phyloP scores from a whole-genome alignment of 306 rosid species.

The Cucumis melo region DNA sequence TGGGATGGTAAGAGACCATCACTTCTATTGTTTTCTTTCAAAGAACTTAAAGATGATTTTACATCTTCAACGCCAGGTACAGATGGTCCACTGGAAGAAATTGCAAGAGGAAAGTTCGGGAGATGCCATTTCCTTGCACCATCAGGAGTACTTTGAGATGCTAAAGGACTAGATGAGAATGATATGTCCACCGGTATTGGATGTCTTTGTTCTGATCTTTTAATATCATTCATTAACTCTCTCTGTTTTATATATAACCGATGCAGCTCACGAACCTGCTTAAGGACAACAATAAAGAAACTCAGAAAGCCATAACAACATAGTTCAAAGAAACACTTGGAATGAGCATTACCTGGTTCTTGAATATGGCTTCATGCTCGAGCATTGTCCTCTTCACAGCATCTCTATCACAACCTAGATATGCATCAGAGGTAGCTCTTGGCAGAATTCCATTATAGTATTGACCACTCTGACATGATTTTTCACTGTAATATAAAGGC shows the following conservation, averaged over 20 bases:
- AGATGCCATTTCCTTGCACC: constrained; percentile 14
- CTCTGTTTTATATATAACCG: constrained; percentile 74
- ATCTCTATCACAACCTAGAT: constrained; percentile 55
- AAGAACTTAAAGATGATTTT: constrained; percentile 17
- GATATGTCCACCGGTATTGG: constrained; percentile 46
- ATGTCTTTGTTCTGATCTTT: constrained; percentile 47
- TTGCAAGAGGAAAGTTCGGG: constrained; percentile 22
- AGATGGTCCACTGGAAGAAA: constrained; percentile 35
- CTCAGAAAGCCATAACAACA: not conserved
- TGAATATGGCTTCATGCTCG: constrained; percentile 75
- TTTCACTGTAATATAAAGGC: constrained; percentile 64
- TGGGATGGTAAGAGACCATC: constrained; percentile 38
- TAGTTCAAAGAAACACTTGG: not conserved
- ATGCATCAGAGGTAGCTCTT: constrained; percentile 31
- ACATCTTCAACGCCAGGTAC: constrained; percentile 49
- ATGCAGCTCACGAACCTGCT: constrained; percentile 81
- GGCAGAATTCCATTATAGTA: constrained; percentile 43
- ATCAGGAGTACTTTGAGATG: constrained; percentile 38
- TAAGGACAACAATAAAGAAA: constrained; percentile 11
- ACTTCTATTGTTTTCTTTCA: constrained; percentile 28
- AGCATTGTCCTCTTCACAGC: constrained; percentile 73
- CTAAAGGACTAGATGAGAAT: constrained; percentile 40
- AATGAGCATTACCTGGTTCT: constrained; percentile 48
- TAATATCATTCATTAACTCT: constrained; percentile 73
- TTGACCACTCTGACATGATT: constrained; percentile 42